A percentile compares a stretch with the other conserved stretches of the same genome.
phyloP scores from a whole-genome alignment of 768 basidiomycete species.

The Lyophyllum decastes region DNA sequence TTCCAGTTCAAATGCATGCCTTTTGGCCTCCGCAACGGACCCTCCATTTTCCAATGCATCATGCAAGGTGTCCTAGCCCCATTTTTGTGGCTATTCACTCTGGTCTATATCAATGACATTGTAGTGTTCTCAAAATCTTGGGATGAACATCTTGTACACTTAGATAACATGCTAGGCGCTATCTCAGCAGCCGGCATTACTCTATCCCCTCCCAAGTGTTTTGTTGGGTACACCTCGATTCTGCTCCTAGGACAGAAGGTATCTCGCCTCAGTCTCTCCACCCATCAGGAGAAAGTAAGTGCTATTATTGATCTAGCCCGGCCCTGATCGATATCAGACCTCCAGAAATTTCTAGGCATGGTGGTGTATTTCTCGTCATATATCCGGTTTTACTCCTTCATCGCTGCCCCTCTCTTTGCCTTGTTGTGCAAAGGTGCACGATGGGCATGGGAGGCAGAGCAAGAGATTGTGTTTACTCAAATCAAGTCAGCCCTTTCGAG shows the following conservation, averaged over 20 bases:
- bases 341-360: constrained; percentile 38
- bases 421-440: constrained; percentile 28
- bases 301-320: constrained; percentile 30
- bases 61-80: constrained; percentile 39
- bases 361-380: constrained; percentile 37
- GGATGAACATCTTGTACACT: constrained; percentile 30
- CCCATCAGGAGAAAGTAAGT: constrained; percentile 35
- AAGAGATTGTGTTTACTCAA: constrained; percentile 24
- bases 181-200: constrained; percentile 30
- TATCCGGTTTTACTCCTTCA: constrained; percentile 35
- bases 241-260: constrained; percentile 41
- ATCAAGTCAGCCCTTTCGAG: constrained; percentile 27
- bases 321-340: constrained; percentile 24
- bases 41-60: constrained; percentile 39
- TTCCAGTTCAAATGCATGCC: constrained; percentile 44
- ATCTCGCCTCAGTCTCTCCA: constrained; percentile 35
- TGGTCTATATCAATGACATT: constrained; percentile 47
- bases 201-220: constrained; percentile 34
- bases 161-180: constrained; percentile 28
- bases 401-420: constrained; percentile 32
- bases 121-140: constrained; percentile 30
- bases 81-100: constrained; percentile 37
- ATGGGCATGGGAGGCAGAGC: constrained; percentile 22
- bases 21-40: constrained; percentile 37
- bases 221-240: constrained; percentile 32